A percentile compares a stretch with the other conserved stretches of the same genome.
These are phyloP conservation scores for Saccharomyces jurei DNA, from an alignment of 805 yeast genomes.

Conservation along the genomic window DNA sequence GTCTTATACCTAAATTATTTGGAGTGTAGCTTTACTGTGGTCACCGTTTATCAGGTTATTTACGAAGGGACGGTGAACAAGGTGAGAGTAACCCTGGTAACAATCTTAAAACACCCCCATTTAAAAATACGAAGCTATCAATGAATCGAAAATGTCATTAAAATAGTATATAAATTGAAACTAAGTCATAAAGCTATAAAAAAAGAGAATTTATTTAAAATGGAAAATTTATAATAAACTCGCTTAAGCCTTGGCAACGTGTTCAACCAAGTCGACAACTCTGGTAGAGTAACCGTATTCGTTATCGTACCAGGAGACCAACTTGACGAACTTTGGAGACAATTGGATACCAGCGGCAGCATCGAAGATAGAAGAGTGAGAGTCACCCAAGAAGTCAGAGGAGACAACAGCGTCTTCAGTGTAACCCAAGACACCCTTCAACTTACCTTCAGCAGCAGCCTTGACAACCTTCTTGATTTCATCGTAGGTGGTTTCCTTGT, in stretches of 20 bases:
- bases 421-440: constrained; percentile 60
- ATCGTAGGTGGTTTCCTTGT: constrained; percentile 50
- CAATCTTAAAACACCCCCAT: not conserved
- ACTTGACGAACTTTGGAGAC: constrained; percentile 63
- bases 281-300: constrained; percentile 72
- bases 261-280: constrained; percentile 63
- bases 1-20: too few species aligned
- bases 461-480: constrained; percentile 54
- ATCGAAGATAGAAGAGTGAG: constrained; percentile 59
- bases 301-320: constrained; percentile 68
- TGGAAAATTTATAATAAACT: not conserved
- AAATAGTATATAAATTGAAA: not conserved
- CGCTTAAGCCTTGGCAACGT: constrained; percentile 40
- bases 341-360: constrained; percentile 63
- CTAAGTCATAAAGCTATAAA: not conserved
- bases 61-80: too few species aligned
- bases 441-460: constrained; percentile 50
- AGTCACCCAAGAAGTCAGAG: constrained; percentile 56
- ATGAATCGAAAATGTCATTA: not conserved
- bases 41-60: too few species aligned
- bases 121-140: not conserved
- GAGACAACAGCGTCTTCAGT: constrained; percentile 67
- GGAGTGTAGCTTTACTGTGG: too few species aligned
- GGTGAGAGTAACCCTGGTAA: too few species aligned
- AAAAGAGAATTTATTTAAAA: not conserved